Evolutionary conservation across 768 basidiomycete species (phyloP), one percentile per base, ranked within the genome.

Genomic region (Zangia roseola): DNA sequence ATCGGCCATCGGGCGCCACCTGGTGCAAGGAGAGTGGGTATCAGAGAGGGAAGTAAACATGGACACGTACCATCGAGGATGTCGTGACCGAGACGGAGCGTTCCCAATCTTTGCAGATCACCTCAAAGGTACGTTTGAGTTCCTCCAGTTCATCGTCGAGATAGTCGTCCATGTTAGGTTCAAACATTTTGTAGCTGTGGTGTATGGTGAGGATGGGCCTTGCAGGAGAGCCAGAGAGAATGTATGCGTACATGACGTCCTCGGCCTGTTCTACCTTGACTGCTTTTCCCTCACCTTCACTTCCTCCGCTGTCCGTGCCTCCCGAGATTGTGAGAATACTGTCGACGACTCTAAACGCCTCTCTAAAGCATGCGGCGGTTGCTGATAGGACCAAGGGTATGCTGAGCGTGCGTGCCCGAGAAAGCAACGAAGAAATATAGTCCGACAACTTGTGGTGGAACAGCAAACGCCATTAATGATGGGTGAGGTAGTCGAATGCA

Each of bases 111-210:
- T 80, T 80, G 63, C 88, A 94, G 13, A 88, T 87, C 3, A 67
- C 71, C 26, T 91, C 88, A 47, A 97, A 81, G 0, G 77, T 72
- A 5, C 75, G 77, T 59, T 92, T 92, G 42, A 91, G 76, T 50
- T 78, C 79, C 49, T 97, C 94, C 6, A 87, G 78, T 65, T 99
- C 95, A 62, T 97, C 93, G 51, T 93, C 88, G 3, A 98, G 84
- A 60, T 98, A 98, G 61, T 97, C 94, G 62, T 97, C 94, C 91
- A 98, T 97, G 65, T 94, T 89, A 10, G 79, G 74, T 67, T 98
- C 94, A 57, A 97, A 98, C 92, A 97, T 97, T 39, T 78, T 81
- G 65, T 91, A 95, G 12, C 93, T 94, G 57, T 20, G 47, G 10
- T 39, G n/a, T 23, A 17, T 16, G 13, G 37, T 55, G n/a, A 53